Evolutionary conservation across 305 asterid genomes (phyloP).

Genomic region (Solanum hybrid): DNA sequence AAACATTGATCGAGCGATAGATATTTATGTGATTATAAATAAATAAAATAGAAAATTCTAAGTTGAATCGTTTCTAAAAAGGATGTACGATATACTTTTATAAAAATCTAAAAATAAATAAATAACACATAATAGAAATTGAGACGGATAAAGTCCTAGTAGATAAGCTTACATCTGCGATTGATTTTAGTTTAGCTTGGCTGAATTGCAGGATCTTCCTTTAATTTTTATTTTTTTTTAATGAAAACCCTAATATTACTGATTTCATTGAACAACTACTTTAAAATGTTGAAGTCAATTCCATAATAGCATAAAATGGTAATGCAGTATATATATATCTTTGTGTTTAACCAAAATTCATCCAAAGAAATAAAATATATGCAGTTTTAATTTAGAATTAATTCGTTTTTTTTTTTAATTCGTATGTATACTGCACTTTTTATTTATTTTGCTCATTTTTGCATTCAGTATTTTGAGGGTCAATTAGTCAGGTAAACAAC

Average conservation of each 20-base stretch:
- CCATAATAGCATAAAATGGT: background rate
- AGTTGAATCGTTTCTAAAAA: background rate
- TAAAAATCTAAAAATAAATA: background rate
- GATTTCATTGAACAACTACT: background rate
- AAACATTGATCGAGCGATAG: background rate
- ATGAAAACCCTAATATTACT: background rate
- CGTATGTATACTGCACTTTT: background rate
- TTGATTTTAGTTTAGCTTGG: background rate
- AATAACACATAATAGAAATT: background rate
- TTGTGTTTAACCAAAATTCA: background rate
- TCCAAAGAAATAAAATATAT: background rate
- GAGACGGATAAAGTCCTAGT: background rate
- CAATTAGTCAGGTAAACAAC: background rate
- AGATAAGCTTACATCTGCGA: background rate
- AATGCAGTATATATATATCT: background rate
- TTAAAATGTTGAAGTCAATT: background rate
- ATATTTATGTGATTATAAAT: background rate
- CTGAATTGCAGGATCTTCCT: background rate
- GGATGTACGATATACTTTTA: background rate
- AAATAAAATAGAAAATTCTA: background rate
- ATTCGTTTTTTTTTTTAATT: background rate
- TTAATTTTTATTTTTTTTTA: background rate
- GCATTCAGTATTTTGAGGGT: background rate
- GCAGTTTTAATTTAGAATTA: background rate
- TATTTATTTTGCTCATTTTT: background rate